Conservation (phyloP, 192 early-diverging fungal species). For the Geranomyces variabilis region DNA sequence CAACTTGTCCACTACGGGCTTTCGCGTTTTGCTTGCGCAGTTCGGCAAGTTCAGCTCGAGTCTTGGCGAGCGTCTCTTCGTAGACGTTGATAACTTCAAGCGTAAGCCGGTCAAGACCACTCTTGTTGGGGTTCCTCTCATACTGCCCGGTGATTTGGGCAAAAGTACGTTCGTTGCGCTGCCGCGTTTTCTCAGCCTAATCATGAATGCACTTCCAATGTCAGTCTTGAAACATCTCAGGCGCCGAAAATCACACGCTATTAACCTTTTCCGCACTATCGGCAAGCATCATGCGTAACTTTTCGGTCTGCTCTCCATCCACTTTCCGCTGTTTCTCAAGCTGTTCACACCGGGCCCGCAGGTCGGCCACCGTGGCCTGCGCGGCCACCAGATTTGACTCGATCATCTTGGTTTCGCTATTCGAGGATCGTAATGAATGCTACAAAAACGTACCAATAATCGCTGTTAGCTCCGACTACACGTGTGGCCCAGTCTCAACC, state of each 20-base stretch:
- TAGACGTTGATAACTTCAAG: slow-evolving; percentile 50
- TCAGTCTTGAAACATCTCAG: too few species aligned
- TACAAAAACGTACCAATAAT: too few species aligned
- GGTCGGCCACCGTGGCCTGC: slow-evolving; percentile 3
- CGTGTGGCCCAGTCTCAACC: too few species aligned
- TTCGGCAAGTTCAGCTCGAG: slow-evolving; percentile 34
- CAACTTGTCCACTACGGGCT: too few species aligned
- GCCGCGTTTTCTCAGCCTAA: slow-evolving; percentile 28
- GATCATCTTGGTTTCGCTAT: slow-evolving; percentile 15
- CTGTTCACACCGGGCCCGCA: not conserved
- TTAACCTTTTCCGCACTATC: slow-evolving; percentile 15
- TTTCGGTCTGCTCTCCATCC: slow-evolving; percentile 10
- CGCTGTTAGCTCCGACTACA: too few species aligned
- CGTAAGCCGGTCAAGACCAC: slow-evolving; percentile 47
- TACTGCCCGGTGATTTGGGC: slow-evolving; percentile 33
- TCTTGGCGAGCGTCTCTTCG: slow-evolving; percentile 34
- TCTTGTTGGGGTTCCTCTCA: slow-evolving; percentile 31
- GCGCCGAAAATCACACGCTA: not conserved
- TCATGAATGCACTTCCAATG: not conserved
- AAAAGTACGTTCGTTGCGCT: slow-evolving; percentile 40
- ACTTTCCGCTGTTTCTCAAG: slow-evolving; percentile 8
- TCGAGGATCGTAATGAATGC: slow-evolving; percentile 16
- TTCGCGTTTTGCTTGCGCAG: not conserved
- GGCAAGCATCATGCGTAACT: slow-evolving; percentile 16
- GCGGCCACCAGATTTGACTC: slow-evolving; percentile 10